Conservation (phyloP, 805 yeast genomes). For the Ogataea wickerhamii region DNA sequence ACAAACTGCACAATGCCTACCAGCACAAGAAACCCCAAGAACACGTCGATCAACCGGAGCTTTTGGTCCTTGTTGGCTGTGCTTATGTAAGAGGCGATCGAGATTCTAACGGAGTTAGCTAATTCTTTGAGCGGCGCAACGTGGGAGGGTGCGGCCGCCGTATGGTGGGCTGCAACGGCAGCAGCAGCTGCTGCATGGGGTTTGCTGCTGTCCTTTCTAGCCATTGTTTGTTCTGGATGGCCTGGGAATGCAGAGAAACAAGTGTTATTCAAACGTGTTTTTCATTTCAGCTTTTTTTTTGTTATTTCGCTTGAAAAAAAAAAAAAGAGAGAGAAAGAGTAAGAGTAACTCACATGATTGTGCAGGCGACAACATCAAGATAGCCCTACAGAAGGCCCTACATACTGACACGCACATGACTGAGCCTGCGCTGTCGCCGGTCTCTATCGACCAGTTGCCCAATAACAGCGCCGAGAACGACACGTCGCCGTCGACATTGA, state of each 20-base stretch:
- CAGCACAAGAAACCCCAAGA: conserved; percentile 67
- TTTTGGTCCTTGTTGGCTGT: conserved; percentile 35
- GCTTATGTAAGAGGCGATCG: conserved; percentile 31
- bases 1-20: conserved; percentile 76
- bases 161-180: conserved; percentile 3
- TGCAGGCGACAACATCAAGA: no score
- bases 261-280: no score
- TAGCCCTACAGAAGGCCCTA: no score
- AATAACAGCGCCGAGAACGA: conserved; percentile 23
- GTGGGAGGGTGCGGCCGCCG: conserved; percentile 9
- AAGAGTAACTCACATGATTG: no score
- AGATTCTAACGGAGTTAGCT: conserved; percentile 29
- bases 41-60: conserved; percentile 69
- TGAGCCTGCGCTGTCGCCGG: no score
- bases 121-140: conserved; percentile 29
- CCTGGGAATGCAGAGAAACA: no score
- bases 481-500: conserved; percentile 16
- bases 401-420: no score
- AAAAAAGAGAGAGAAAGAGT: no score
- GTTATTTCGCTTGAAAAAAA: no score
- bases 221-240: conserved; percentile 25
- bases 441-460: conserved; percentile 25
- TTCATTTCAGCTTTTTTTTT: no score
- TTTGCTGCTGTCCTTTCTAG: conserved; percentile 35
- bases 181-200: conserved; percentile 4